These are phyloP conservation scores for Geotrichum klebahnii DNA, from an alignment of 1,139 yeast species.

Conservation along the genomic window DNA sequence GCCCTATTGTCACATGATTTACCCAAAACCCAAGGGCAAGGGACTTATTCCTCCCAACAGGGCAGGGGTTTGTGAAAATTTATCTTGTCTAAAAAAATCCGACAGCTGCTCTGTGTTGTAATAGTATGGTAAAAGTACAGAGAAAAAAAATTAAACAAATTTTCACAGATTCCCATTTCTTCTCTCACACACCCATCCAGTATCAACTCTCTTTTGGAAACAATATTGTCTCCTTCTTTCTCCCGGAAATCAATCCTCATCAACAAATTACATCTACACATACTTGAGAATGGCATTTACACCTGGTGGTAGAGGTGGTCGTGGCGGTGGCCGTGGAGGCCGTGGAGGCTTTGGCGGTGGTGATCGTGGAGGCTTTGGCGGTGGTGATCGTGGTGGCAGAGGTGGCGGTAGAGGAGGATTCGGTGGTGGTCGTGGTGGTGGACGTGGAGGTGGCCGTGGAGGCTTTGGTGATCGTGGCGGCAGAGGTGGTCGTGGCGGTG, in stretches of 20 bases:
- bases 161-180: slow-evolving; percentile 4
- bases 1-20: slow-evolving; percentile 1
- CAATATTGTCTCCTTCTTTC: slow-evolving; percentile 1
- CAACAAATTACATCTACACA: neutral
- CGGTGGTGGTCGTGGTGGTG: slow-evolving; percentile 32
- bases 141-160: slow-evolving; percentile 1
- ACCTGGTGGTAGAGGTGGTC: slow-evolving; percentile 21
- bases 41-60: slow-evolving; percentile 5
- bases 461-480: slow-evolving; percentile 41
- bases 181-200: neutral
- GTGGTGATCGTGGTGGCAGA: slow-evolving; percentile 41
- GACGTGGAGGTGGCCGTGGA: slow-evolving; percentile 34
- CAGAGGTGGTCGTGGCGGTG: slow-evolving; percentile 40
- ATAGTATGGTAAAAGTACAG: neutral
- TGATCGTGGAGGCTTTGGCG: slow-evolving; percentile 37
- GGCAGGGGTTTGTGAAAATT: neutral
- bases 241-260: neutral
- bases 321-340: slow-evolving; percentile 26
- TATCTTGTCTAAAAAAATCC: neutral
- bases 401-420: slow-evolving; percentile 40
- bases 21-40: neutral
- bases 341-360: slow-evolving; percentile 39
- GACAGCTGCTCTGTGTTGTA: neutral
- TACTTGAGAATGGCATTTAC: slow-evolving; percentile 10
- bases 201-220: neutral